Percentiles rank a stretch among this genome's conserved stretches.
Conservation (phyloP, 2,329 filamentous ascomycete species). For the Penicillium sp. region DNA sequence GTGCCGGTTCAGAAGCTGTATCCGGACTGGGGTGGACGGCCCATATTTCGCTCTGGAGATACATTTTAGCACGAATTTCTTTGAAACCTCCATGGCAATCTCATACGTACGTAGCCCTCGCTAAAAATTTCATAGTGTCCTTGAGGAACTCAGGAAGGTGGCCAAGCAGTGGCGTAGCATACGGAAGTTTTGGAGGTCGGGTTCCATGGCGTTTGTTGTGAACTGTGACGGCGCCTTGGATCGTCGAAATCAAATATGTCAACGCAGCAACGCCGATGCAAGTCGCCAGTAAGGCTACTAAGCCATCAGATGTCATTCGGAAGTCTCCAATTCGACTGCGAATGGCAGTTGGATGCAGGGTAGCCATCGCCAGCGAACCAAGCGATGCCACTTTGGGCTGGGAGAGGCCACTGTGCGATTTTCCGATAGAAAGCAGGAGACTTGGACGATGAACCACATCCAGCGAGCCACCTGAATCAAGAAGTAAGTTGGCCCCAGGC, state of each 20-base stretch:
- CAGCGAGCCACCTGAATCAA: too few relatives aligned
- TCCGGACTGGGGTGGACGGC: background rate
- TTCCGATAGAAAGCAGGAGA: too few relatives aligned
- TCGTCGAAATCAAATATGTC: slow-evolving; percentile 8
- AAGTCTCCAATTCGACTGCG: background rate
- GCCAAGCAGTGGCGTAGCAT: slow-evolving; percentile 6
- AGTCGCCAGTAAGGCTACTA: background rate
- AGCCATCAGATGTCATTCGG: background rate
- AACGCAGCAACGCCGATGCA: background rate
- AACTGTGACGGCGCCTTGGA: slow-evolving; percentile 3
- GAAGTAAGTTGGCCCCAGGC: too few relatives aligned
- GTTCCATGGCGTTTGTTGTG: slow-evolving; percentile 5
- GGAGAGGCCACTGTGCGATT: background rate
- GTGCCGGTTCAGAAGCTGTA: background rate
- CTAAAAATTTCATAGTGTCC: background rate
- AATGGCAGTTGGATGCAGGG: background rate
- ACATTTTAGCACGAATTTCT: background rate
- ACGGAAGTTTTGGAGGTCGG: slow-evolving; percentile 7
- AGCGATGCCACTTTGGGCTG: background rate
- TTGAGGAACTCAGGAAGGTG: slow-evolving; percentile 8
- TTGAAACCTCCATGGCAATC: background rate
- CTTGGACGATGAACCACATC: too few relatives aligned
- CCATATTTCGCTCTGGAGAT: background rate
- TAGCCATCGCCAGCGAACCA: background rate
- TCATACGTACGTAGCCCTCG: background rate